Base-by-base conservation (phyloP, 106 monocot genomes). In the Dendrobium chrysotoxum region DNA sequence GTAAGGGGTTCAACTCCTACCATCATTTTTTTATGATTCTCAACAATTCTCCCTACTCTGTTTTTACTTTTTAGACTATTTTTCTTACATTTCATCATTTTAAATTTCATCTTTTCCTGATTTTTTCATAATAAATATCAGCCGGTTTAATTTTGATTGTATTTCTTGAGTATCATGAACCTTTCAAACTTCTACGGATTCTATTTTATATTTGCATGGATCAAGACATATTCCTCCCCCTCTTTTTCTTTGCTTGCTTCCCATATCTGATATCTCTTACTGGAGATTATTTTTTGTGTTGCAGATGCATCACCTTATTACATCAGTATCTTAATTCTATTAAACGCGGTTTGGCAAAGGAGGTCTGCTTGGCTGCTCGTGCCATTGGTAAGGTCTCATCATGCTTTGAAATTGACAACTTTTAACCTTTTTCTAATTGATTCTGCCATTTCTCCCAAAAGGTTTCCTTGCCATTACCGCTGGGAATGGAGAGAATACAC, bases 301-400 rank as follows among this genome's bases (percentile, higher is more conserved):
- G 57, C 82, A 96, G 95, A 55, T 92, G 68, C 72, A 77, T 88
- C 30, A 96, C 96, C 42, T 75, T 96, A 47, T 71, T 93, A 45
- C 83, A 89, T 80, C 89, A 90, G 67, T 99, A 84, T 61, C 83
- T 90, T 35, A 90, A 80, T 78, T 99, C 93, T 23, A 73, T 99
- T 17, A 99, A 91, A 67, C 84, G 84, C 9, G 99, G 99, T 57
- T 99, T 95, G 31, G 64, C 92, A 20, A 91, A 85, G 71, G 99
- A 99, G 87, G 83, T 78, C 71, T 87, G 81, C 75, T 80, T 95
- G 80, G 99, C 99, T 85, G 85, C 88, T 79, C 89, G 91, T 86
- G 99, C 95, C 40, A 91, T 95, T 81, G 95, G 99, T 97, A 46
- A 16, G 78, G 67, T 15, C 76, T 21, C 77, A 23, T 25, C 15